Base-by-base conservation (phyloP, 1,139 yeast species). In the Suzukiozyma palmioleophila region DNA sequence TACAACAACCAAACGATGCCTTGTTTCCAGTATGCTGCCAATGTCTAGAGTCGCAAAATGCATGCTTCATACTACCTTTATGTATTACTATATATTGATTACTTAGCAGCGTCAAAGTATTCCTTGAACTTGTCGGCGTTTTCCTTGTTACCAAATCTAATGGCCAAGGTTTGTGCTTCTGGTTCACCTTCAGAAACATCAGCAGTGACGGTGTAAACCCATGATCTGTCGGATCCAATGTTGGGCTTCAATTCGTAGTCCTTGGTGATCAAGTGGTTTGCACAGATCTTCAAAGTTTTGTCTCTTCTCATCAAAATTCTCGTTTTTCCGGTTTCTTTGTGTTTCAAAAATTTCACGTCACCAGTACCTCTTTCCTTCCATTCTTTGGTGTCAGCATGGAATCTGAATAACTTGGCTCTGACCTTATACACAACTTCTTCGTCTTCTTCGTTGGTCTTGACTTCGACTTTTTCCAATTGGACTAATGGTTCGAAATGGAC, bases 311-410 rank as follows among this genome's bases (percentile, higher is more conserved):
- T 92, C 61, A 92, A 76, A 51, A 92, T 69, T 71, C 98, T 84
- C 48, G 85, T 86, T 71, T 87, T 90, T 43, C 78, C 76, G 43
- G 88, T 71, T 46, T 70, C 70, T 68, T 87, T 88, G 73, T 90
- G 96, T 72, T 92, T 79, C 62, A 92, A 79, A 66, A 92, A 88
- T 69, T 90, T 88, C 56, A 90, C 97, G 60, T 92, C 98, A 56
- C 98, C 99, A 34, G 97, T 89, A 53, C 98, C 98, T 74, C 98
- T 86, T 75, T 94, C 99, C 68, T 94, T 92, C 98, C 99, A 92
- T 70, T 92, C 98, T 59, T 87, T 86, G 43, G 82, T 61, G 48
- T 84, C 89, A 45, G 74, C 75, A 59, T 84, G 86, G 73, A 84
- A 92, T 67, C 89, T 84, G 76, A 92, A 92, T 60, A 92, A 76